phyloP scores from a whole-genome alignment of 306 rosid species.

The Trifolium subterraneum region DNA sequence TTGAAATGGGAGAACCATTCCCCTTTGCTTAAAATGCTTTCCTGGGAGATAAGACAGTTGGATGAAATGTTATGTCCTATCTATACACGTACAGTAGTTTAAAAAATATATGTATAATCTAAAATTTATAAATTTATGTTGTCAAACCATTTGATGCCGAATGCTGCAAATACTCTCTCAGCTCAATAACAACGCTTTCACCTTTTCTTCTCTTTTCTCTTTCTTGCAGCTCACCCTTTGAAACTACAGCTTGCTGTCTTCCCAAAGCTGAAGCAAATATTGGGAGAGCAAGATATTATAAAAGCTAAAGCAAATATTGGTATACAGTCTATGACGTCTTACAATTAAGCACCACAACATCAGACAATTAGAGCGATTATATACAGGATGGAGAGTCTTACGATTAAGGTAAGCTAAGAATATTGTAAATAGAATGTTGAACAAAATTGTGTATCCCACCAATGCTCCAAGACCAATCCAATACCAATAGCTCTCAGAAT shows the following conservation, averaged over 20 bases:
- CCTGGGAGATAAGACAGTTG: conserved; percentile 58
- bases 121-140: conserved; percentile 6
- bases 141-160: conserved; percentile 82
- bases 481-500: conserved; percentile 89
- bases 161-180: conserved; percentile 88
- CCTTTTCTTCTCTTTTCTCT: conserved; percentile 88
- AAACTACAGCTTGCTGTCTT: conserved; percentile 86
- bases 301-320: conserved; percentile 55
- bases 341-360: conserved; percentile 33
- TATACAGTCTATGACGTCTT: conserved; percentile 31
- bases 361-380: conserved; percentile 32
- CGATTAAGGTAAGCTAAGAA: conserved; percentile 91
- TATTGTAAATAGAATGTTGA: conserved; percentile 83
- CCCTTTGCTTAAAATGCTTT: conserved; percentile 80
- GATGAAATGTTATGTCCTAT: conserved; percentile 32
- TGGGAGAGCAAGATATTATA: conserved; percentile 24
- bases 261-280: conserved; percentile 69
- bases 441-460: conserved; percentile 89
- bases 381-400: conserved; percentile 57
- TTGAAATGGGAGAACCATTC: conserved; percentile 99
- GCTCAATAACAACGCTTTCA: conserved; percentile 73
- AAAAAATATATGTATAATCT: neutral
- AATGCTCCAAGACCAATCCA: conserved; percentile 98
- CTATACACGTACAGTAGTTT: conserved; percentile 22
- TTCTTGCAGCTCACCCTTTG: conserved; percentile 85